phyloP scores from a whole-genome alignment of 495 filamentous ascomycete genomes.

The Aeminium ludgeri region DNA sequence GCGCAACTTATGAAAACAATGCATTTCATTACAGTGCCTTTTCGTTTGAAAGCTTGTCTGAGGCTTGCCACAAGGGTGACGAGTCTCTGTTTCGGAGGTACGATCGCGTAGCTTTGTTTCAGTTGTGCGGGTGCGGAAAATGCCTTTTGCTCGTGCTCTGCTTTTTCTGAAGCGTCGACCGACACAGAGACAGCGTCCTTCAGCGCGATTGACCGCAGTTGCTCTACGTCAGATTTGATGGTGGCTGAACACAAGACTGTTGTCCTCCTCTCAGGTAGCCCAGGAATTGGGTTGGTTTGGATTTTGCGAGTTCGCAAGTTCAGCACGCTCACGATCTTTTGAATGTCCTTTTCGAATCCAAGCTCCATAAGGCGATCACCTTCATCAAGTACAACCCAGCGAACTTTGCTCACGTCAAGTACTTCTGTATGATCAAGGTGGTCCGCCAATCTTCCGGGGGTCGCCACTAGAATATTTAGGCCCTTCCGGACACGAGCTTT shows the following conservation, averaged over 20 bases:
- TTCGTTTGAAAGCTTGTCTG: constrained; percentile 69
- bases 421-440: constrained; percentile 83
- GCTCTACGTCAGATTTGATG: constrained; percentile 90
- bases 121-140: constrained; percentile 88
- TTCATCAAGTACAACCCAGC: constrained; percentile 90
- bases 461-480: constrained; percentile 86
- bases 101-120: constrained; percentile 73
- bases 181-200: constrained; percentile 83
- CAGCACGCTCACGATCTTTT: constrained; percentile 65
- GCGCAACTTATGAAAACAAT: constrained; percentile 95
- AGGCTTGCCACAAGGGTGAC: constrained; percentile 72
- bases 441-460: constrained; percentile 75
- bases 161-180: constrained; percentile 35
- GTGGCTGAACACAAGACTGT: constrained; percentile 94
- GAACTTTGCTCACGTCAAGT: constrained; percentile 69
- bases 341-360: constrained; percentile 79
- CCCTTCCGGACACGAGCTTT: constrained; percentile 87
- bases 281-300: constrained; percentile 24
- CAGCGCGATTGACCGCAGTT: constrained; percentile 80
- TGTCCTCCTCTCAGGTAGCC: constrained; percentile 56
- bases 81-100: constrained; percentile 73
- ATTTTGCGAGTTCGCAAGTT: constrained; percentile 30
- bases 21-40: constrained; percentile 79
- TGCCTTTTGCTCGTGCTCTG: constrained; percentile 30
- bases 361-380: constrained; percentile 94